Conservation (phyloP, 83 land plant genomes). For the Thuja plicata region DNA sequence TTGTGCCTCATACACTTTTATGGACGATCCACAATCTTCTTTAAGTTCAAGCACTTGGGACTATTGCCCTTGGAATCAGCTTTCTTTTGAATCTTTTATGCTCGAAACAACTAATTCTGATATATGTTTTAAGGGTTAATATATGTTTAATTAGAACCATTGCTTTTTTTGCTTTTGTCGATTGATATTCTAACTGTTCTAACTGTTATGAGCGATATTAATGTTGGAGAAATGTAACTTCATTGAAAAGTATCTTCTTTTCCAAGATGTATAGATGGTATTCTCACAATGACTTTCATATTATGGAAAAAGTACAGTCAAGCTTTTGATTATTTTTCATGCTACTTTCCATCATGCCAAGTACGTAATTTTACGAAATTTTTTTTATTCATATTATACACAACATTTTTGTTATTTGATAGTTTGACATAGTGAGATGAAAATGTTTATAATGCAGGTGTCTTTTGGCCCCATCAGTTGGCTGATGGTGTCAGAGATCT, state of each 20-base stretch:
- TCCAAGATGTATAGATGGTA: not conserved
- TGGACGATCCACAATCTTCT: not conserved
- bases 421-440: not conserved
- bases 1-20: no score
- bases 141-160: not conserved
- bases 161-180: not conserved
- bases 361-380: not conserved
- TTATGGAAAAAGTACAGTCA: not conserved
- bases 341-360: not conserved
- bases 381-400: not conserved
- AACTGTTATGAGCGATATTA: not conserved
- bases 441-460: conserved; percentile 43
- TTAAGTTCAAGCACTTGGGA: not conserved
- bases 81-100: not conserved
- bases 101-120: not conserved
- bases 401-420: not conserved
- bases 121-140: not conserved
- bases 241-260: not conserved
- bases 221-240: not conserved
- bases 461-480: conserved; percentile 98
- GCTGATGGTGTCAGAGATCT: conserved; percentile 98
- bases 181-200: not conserved
- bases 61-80: not conserved
- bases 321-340: not conserved
- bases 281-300: not conserved